phyloP scores from a whole-genome alignment of 768 basidiomycete genomes.

The Postia placenta region DNA sequence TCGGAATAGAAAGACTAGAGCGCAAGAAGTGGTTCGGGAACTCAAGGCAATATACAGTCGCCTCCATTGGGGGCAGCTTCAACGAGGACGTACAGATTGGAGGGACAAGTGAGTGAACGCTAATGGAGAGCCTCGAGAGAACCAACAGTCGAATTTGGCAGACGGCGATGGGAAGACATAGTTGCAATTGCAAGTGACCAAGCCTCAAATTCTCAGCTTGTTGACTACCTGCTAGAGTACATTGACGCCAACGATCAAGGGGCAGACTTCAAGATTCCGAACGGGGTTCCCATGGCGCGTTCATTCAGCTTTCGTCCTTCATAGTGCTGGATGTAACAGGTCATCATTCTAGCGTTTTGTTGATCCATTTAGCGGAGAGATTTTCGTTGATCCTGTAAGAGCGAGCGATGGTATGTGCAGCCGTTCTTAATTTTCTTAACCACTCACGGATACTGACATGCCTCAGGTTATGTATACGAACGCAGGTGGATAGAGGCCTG shows the following conservation, averaged over 20 bases:
- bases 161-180: background rate
- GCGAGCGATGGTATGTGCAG: conserved; percentile 1
- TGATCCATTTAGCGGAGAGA: conserved; percentile 1
- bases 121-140: too few species aligned
- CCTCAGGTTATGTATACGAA: background rate
- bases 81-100: too few species aligned
- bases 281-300: background rate
- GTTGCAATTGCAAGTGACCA: background rate
- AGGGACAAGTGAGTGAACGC: too few species aligned
- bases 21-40: background rate
- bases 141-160: too few species aligned
- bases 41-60: background rate
- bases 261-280: background rate
- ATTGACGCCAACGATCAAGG: background rate
- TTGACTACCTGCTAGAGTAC: background rate
- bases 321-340: too few species aligned
- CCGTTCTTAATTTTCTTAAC: too few species aligned
- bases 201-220: background rate
- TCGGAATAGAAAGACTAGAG: too few species aligned
- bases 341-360: background rate
- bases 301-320: too few species aligned
- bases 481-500: background rate
- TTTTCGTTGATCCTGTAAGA: conserved; percentile 1
- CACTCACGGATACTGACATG: background rate
- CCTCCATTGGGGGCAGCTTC: too few species aligned